Evolutionary conservation across 129 eudicot genomes (phyloP).

Genomic region (Pulicaria dysenterica): DNA sequence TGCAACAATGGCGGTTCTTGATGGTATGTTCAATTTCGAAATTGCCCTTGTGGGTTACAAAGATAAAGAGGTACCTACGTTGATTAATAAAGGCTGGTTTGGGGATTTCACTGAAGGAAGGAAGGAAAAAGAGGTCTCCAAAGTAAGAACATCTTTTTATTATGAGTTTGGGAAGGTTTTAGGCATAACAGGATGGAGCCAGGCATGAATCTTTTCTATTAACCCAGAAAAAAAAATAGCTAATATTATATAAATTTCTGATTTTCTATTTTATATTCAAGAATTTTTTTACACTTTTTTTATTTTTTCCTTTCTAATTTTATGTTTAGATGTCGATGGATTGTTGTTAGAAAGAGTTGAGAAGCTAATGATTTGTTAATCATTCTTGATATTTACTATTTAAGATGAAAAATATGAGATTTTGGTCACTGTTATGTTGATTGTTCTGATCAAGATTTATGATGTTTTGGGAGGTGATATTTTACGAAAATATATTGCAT

Average conservation of each 20-base stretch:
- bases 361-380: slow-evolving; percentile 35
- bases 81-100: slow-evolving; percentile 12
- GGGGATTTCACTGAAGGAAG: slow-evolving; percentile 7
- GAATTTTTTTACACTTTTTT: slow-evolving; percentile 30
- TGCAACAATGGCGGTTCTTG: slow-evolving; percentile 37
- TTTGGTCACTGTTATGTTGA: slow-evolving; percentile 20
- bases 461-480: not conserved
- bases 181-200: slow-evolving; percentile 46
- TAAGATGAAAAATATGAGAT: slow-evolving; percentile 12
- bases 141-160: not conserved
- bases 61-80: not conserved
- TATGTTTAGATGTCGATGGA: slow-evolving; percentile 28
- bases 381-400: slow-evolving; percentile 26
- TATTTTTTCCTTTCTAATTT: not conserved
- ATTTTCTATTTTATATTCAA: slow-evolving; percentile 13
- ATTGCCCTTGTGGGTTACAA: slow-evolving; percentile 19
- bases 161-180: slow-evolving; percentile 15
- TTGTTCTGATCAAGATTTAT: slow-evolving; percentile 27
- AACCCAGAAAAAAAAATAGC: slow-evolving; percentile 1
- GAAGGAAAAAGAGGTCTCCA: not conserved
- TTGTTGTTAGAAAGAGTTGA: slow-evolving; percentile 8
- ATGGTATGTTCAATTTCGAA: slow-evolving; percentile 15
- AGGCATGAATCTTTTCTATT: slow-evolving; percentile 43
- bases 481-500: too few species aligned
- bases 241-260: slow-evolving; percentile 13